A percentile compares a stretch with the other conserved stretches of the same genome.
Conservation (phyloP, 495 filamentous ascomycete genomes). For the Xylaria cubensis region DNA sequence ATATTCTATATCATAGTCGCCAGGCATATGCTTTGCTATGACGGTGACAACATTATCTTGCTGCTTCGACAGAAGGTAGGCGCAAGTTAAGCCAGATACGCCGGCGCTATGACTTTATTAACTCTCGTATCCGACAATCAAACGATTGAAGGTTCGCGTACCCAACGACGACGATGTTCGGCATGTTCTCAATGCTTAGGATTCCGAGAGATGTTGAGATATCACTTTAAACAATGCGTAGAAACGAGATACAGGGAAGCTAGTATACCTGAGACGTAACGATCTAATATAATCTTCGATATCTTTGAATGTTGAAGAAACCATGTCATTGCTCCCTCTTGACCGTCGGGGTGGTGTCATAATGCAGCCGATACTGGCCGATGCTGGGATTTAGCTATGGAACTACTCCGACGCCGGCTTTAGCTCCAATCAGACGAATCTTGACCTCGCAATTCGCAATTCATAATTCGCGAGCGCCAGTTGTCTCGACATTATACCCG, state of each 20-base stretch:
- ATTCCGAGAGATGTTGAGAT: background rate
- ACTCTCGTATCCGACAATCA: conserved; percentile 6
- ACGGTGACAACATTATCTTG: conserved; percentile 74
- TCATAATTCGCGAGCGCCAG: background rate
- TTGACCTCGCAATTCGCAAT: background rate
- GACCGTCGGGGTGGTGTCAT: background rate
- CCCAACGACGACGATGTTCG: conserved; percentile 68
- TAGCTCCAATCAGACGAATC: background rate
- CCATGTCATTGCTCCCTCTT: background rate
- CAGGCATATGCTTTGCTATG: conserved; percentile 95
- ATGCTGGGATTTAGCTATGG: background rate
- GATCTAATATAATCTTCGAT: background rate
- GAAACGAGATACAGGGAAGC: background rate
- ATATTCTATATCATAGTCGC: conserved; percentile 97
- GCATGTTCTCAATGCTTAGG: conserved; percentile 6
- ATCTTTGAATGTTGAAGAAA: background rate
- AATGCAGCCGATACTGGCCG: conserved; percentile 10
- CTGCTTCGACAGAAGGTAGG: conserved; percentile 78
- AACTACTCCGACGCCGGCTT: conserved; percentile 17
- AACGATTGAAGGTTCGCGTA: conserved; percentile 42
- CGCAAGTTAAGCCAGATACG: conserved; percentile 90
- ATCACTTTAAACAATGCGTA: background rate
- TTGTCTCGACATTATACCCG: background rate
- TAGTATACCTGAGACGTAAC: background rate
- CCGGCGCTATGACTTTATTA: conserved; percentile 70